These are phyloP conservation scores for Aspergillus transmontanensis DNA, from an alignment of 2,329 filamentous ascomycete species.

Conservation along the genomic window DNA sequence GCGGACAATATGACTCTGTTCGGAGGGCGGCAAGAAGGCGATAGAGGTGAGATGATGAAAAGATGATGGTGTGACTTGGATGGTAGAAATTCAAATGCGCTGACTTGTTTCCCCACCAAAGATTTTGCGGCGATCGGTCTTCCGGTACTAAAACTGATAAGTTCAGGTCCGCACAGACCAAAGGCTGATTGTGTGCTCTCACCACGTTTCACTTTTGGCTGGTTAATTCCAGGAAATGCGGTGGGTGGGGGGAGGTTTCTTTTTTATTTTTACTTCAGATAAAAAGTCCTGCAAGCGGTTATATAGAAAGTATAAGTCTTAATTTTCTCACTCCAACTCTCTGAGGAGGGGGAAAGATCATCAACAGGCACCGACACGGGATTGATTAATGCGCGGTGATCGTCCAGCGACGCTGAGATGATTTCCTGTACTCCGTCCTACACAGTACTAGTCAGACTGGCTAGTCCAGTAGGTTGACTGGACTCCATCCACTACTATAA, in stretches of 20 bases:
- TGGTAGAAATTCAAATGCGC: conserved; percentile 19
- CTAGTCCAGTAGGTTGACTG: not conserved
- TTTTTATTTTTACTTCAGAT: too few relatives aligned
- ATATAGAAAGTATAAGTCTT: too few relatives aligned
- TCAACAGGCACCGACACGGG: not conserved
- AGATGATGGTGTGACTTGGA: conserved; percentile 15
- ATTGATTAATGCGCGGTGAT: not conserved
- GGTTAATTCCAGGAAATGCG: not conserved
- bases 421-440: not conserved
- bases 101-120: conserved; percentile 27
- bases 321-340: too few relatives aligned
- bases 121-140: conserved; percentile 30
- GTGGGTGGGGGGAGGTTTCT: too few relatives aligned
- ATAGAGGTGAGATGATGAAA: conserved; percentile 6
- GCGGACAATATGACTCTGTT: not conserved
- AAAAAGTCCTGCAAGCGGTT: too few relatives aligned
- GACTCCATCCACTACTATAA: not conserved
- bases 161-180: conserved; percentile 22
- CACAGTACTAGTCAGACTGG: conserved; percentile 1
- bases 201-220: conserved; percentile 2
- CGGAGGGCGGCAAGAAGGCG: not conserved
- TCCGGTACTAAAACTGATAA: conserved; percentile 15
- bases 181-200: not conserved
- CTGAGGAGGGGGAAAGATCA: not conserved
- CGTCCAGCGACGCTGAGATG: not conserved